Evolutionary conservation across 2,329 filamentous ascomycete genomes (phyloP).

Genomic region (Ilyonectria destructans): DNA sequence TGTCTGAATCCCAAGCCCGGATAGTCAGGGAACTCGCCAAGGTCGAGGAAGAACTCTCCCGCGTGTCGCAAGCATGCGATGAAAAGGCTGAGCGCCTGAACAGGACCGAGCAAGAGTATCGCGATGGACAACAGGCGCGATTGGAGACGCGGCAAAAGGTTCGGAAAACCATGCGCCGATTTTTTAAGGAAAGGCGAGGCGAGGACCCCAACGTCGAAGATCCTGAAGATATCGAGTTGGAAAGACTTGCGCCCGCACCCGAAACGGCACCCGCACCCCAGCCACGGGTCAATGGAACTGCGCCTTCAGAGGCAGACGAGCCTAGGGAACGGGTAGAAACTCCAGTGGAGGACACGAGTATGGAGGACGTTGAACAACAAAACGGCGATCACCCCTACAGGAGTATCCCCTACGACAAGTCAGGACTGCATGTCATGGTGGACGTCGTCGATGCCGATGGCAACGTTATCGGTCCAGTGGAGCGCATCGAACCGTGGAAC

Average conservation of each 20-base stretch:
- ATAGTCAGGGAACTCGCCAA: slow-evolving; percentile 53
- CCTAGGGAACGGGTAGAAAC: slow-evolving; percentile 12
- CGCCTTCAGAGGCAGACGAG: slow-evolving; percentile 8
- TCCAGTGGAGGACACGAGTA: slow-evolving; percentile 30
- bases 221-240: slow-evolving; percentile 36
- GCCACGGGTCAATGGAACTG: slow-evolving; percentile 34
- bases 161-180: slow-evolving; percentile 52
- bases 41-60: slow-evolving; percentile 58
- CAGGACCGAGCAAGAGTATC: slow-evolving; percentile 53
- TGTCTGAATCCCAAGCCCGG: slow-evolving; percentile 49
- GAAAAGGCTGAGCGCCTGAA: slow-evolving; percentile 55
- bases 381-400: slow-evolving; percentile 24
- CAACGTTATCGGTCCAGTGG: slow-evolving; percentile 57
- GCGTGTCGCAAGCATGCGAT: slow-evolving; percentile 50
- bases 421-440: slow-evolving; percentile 46
- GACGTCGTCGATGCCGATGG: slow-evolving; percentile 58
- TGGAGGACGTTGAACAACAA: slow-evolving; percentile 42
- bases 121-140: slow-evolving; percentile 47
- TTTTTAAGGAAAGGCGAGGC: slow-evolving; percentile 53
- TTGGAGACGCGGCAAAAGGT: slow-evolving; percentile 51
- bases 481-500: slow-evolving; percentile 57
- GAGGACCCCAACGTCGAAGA: slow-evolving; percentile 39
- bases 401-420: background rate
- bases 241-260: slow-evolving; percentile 28
- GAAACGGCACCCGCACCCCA: slow-evolving; percentile 11